Evolutionary conservation across 768 basidiomycete genomes (phyloP).

Genomic region (Naganishia antarctica): DNA sequence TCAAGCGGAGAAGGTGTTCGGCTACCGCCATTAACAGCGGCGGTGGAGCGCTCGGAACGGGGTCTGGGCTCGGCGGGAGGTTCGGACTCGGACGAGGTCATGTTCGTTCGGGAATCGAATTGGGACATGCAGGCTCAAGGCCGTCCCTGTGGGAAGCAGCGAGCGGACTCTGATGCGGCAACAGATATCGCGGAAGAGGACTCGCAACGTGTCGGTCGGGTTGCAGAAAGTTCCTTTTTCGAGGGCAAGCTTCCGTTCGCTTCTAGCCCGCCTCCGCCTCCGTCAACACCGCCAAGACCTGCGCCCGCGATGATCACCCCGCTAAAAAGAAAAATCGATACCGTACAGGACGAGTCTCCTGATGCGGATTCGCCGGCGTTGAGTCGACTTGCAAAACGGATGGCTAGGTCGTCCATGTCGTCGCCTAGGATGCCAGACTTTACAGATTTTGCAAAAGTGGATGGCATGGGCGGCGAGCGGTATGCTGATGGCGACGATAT

Average conservation of each 20-base stretch:
- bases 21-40: too few relatives aligned
- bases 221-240: background rate
- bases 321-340: conserved; percentile 9
- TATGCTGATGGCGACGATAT: background rate
- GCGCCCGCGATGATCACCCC: background rate
- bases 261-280: conserved; percentile 12
- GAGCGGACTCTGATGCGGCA: conserved; percentile 10
- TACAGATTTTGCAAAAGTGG: background rate
- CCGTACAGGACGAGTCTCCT: background rate
- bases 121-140: background rate
- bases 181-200: background rate
- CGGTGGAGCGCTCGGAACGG: background rate
- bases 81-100: conserved; percentile 15
- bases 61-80: background rate
- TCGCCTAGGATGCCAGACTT: background rate
- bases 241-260: conserved; percentile 11
- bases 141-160: conserved; percentile 21
- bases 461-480: background rate
- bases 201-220: background rate
- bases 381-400: conserved; percentile 17
- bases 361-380: conserved; percentile 10
- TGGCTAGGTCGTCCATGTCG: conserved; percentile 18
- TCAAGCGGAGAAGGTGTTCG: conserved; percentile 6
- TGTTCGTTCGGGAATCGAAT: conserved; percentile 16
- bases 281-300: background rate